Evolutionary conservation across 2,329 filamentous ascomycete species (phyloP).

Genomic region (Paracorniculantispora psalliotae): DNA sequence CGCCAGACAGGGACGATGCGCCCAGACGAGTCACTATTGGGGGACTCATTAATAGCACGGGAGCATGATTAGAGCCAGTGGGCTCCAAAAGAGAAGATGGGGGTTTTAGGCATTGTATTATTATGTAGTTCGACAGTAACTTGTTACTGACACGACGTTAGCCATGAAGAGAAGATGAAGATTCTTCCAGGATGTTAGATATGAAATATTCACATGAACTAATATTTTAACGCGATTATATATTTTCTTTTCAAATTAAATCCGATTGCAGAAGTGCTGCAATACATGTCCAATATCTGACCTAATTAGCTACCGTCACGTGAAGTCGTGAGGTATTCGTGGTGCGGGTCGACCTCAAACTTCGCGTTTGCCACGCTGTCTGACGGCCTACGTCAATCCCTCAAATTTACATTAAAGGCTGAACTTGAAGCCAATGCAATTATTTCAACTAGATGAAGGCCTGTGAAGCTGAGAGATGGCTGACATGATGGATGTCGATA

Average conservation of each 20-base stretch:
- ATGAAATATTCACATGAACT: not conserved
- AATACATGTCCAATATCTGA: too few relatives aligned
- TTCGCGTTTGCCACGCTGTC: not conserved
- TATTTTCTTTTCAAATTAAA: too few relatives aligned
- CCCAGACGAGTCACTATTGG: constrained; percentile 12
- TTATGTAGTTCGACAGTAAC: not conserved
- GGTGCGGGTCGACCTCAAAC: constrained; percentile 4
- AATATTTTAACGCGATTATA: too few relatives aligned
- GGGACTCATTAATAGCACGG: constrained; percentile 10
- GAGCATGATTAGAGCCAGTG: not conserved
- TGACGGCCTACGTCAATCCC: not conserved
- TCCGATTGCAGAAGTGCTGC: too few relatives aligned
- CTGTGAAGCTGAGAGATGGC: constrained; percentile 21
- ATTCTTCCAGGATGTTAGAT: not conserved
- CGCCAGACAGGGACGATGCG: not conserved
- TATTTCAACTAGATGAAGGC: not conserved
- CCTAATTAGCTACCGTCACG: constrained; percentile 8
- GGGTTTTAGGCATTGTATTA: not conserved
- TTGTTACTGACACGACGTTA: not conserved
- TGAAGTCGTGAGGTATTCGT: constrained; percentile 10
- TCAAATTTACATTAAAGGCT: not conserved
- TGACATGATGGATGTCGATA: constrained; percentile 42
- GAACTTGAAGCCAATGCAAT: not conserved
- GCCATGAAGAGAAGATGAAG: not conserved
- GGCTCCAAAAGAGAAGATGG: not conserved